Evolutionary conservation across 768 basidiomycete genomes (phyloP).

Genomic region (Suillus occidentalis): DNA sequence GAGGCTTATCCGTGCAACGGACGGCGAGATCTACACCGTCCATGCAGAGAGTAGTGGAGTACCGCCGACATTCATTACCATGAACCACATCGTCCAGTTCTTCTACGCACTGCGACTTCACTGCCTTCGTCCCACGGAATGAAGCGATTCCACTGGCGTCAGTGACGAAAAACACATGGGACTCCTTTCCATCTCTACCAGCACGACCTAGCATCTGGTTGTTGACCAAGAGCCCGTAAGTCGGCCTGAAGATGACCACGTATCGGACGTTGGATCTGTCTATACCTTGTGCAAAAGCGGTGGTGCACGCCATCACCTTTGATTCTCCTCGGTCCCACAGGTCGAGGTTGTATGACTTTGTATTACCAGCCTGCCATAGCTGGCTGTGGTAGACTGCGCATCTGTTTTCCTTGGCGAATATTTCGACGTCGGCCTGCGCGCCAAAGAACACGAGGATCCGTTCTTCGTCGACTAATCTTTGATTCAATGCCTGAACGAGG

Average conservation of each 20-base stretch:
- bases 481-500: background rate
- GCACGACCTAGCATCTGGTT: background rate
- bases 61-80: too few species aligned
- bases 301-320: background rate
- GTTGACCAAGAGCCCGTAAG: background rate
- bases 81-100: too few species aligned
- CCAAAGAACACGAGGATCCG: background rate
- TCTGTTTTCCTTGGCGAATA: accelerated
- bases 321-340: background rate
- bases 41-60: too few species aligned
- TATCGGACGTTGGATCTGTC: background rate
- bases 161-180: background rate
- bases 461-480: background rate
- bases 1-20: too few species aligned
- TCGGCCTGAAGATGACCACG: background rate
- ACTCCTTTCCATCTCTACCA: background rate
- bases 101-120: too few species aligned
- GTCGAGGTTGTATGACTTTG: background rate
- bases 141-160: too few species aligned
- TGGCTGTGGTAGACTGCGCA: background rate
- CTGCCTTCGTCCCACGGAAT: too few species aligned
- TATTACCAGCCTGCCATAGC: background rate
- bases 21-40: too few species aligned
- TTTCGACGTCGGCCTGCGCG: background rate
- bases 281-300: background rate